These are phyloP conservation scores for Parathielavia appendiculata DNA, from an alignment of 495 filamentous ascomycete genomes.

Conservation along the genomic window DNA sequence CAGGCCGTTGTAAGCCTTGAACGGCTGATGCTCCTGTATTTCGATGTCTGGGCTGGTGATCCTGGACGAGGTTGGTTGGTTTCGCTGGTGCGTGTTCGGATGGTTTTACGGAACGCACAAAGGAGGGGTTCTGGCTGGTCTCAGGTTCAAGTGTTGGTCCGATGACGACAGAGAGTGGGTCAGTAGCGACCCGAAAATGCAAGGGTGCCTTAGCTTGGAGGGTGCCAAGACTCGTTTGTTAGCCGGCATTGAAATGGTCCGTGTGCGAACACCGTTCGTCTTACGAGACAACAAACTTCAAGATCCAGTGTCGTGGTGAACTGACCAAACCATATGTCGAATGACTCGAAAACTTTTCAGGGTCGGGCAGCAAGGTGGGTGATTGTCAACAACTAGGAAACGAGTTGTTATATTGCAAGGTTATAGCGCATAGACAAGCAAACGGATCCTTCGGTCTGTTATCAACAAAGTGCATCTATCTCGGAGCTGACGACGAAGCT, in stretches of 20 bases:
- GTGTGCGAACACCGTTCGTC: not conserved
- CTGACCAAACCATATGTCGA: no score
- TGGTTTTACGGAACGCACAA: not conserved
- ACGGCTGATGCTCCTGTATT: not conserved
- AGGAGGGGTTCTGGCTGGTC: conserved; percentile 5
- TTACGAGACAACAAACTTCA: not conserved
- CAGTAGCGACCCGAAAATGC: not conserved
- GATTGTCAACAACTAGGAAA: no score
- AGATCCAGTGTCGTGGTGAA: no score
- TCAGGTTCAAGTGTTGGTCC: conserved; percentile 27
- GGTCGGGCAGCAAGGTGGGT: no score
- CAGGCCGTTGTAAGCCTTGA: not conserved
- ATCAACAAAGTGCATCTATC: no score
- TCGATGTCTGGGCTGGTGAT: not conserved
- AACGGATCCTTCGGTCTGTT: no score
- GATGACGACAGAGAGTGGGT: conserved; percentile 27
- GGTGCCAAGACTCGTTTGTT: not conserved
- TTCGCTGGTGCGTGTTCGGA: conserved; percentile 9
- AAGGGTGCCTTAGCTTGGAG: conserved; percentile 1
- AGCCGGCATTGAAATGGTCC: not conserved
- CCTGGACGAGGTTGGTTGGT: not conserved
- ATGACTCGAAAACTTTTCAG: no score
- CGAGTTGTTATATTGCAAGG: no score
- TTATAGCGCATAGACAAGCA: no score
- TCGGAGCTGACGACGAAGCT: no score